A percentile compares a stretch with the other conserved stretches of the same genome.
These are phyloP conservation scores for Termitomyces sp. DNA, from an alignment of 768 basidiomycete species.

Conservation along the genomic window DNA sequence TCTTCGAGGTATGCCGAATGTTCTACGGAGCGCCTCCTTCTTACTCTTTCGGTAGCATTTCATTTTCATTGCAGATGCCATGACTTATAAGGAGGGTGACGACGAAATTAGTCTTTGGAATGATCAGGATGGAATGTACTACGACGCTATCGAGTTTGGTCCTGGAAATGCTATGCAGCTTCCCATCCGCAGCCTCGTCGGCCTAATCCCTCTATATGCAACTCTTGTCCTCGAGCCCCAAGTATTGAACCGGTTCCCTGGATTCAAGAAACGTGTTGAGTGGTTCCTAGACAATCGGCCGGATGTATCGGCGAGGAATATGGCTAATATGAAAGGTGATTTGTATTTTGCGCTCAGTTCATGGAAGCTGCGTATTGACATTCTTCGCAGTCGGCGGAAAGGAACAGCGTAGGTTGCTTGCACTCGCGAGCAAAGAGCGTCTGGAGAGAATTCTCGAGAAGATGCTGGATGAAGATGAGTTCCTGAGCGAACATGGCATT, in stretches of 20 bases:
- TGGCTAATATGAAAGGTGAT: slow-evolving; percentile 91
- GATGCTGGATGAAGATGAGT: slow-evolving; percentile 97
- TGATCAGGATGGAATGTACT: slow-evolving; percentile 97
- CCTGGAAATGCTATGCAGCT: slow-evolving; percentile 81
- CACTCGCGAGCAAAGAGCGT: slow-evolving; percentile 88
- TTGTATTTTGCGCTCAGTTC: not conserved
- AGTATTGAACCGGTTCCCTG: slow-evolving; percentile 86
- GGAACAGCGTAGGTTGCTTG: slow-evolving; percentile 83
- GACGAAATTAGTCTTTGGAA: slow-evolving; percentile 87
- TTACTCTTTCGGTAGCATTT: slow-evolving; percentile 60
- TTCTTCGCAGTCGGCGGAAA: slow-evolving; percentile 47
- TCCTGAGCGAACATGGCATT: slow-evolving; percentile 92
- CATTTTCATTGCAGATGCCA: slow-evolving; percentile 97
- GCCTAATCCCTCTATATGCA: slow-evolving; percentile 95
- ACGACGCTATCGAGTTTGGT: slow-evolving; percentile 91
- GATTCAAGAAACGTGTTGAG: slow-evolving; percentile 98
- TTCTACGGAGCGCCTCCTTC: not conserved
- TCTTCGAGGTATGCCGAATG: slow-evolving; percentile 64
- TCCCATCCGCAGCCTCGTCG: slow-evolving; percentile 91
- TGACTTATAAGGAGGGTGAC: slow-evolving; percentile 86
- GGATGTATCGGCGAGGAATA: slow-evolving; percentile 82
- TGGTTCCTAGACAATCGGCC: slow-evolving; percentile 98
- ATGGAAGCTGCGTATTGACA: not conserved
- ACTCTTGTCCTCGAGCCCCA: slow-evolving; percentile 91
- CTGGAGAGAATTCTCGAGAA: slow-evolving; percentile 84